Evolutionary conservation across 2,329 filamentous ascomycete species (phyloP).

Genomic region (Epichloe gansuensis): DNA sequence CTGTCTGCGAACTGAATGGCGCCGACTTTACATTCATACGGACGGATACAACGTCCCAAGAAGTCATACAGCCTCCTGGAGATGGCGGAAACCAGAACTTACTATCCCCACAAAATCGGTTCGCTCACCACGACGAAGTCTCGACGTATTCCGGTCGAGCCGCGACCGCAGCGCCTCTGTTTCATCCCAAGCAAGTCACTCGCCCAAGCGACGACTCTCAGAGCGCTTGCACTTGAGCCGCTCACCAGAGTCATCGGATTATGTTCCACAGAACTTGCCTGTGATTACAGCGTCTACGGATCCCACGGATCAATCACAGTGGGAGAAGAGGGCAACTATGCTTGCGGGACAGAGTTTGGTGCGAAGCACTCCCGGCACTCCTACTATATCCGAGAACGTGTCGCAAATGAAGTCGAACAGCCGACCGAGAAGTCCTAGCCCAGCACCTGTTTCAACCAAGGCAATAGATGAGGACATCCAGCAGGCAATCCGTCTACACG

Average conservation of each 20-base stretch:
- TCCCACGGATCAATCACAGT: constrained; percentile 54
- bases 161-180: constrained; percentile 38
- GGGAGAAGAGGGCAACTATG: constrained; percentile 90
- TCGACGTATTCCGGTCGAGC: constrained; percentile 32
- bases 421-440: constrained; percentile 7
- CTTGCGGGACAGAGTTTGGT: constrained; percentile 53
- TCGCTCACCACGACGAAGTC: constrained; percentile 26
- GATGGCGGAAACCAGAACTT: constrained; percentile 19
- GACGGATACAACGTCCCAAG: constrained; percentile 69
- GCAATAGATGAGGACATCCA: constrained; percentile 65
- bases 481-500: constrained; percentile 88
- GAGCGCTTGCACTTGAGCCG: constrained; percentile 57
- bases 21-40: constrained; percentile 76
- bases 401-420: constrained; percentile 14
- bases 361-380: constrained; percentile 26
- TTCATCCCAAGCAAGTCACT: constrained; percentile 28
- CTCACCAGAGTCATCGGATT: constrained; percentile 49
- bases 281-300: constrained; percentile 45
- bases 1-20: constrained; percentile 24
- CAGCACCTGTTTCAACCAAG: constrained; percentile 32
- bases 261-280: constrained; percentile 70
- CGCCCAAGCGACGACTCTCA: constrained; percentile 43
- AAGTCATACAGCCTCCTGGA: constrained; percentile 61
- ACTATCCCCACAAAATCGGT: constrained; percentile 16
- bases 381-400: constrained; percentile 13